These are phyloP conservation scores for Talaromyces verruculosus DNA, from an alignment of 2,329 filamentous ascomycete species.

Conservation along the genomic window DNA sequence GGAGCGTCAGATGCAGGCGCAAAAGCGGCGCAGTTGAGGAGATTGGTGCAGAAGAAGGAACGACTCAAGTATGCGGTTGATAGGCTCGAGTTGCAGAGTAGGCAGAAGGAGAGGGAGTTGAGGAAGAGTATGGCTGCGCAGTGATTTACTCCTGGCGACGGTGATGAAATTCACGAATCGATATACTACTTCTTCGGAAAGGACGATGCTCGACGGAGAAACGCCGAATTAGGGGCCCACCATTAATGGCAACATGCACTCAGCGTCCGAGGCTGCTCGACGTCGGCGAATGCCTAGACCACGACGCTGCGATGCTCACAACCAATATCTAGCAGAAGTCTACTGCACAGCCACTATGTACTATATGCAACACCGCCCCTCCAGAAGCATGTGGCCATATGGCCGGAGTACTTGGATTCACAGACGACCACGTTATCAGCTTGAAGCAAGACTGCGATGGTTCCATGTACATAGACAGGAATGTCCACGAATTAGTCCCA, in stretches of 20 bases:
- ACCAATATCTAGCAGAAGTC: neutral
- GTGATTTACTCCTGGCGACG: slow-evolving; percentile 24
- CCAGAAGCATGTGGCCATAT: neutral
- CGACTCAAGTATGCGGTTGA: slow-evolving; percentile 83
- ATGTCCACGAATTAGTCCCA: neutral
- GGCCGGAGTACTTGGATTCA: neutral
- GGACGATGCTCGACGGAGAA: neutral
- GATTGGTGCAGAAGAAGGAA: slow-evolving; percentile 77
- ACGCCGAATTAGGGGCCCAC: neutral
- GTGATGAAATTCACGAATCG: neutral
- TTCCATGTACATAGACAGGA: neutral
- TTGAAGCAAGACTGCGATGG: neutral
- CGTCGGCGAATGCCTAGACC: neutral
- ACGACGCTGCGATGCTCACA: neutral
- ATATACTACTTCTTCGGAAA: neutral
- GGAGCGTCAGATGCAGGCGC: slow-evolving; percentile 29
- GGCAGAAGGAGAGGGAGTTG: slow-evolving; percentile 70
- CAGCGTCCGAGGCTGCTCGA: neutral
- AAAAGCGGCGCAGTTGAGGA: slow-evolving; percentile 62
- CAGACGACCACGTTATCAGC: neutral
- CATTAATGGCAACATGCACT: neutral
- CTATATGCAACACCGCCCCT: too few species aligned
- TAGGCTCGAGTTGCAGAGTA: slow-evolving; percentile 79
- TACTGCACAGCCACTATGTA: neutral
- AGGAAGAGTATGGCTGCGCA: slow-evolving; percentile 69